Evolutionary conservation across 441 rosid species (phyloP), one percentile per base, ranked within the genome.

Genomic region (Raphanus hybrid): DNA sequence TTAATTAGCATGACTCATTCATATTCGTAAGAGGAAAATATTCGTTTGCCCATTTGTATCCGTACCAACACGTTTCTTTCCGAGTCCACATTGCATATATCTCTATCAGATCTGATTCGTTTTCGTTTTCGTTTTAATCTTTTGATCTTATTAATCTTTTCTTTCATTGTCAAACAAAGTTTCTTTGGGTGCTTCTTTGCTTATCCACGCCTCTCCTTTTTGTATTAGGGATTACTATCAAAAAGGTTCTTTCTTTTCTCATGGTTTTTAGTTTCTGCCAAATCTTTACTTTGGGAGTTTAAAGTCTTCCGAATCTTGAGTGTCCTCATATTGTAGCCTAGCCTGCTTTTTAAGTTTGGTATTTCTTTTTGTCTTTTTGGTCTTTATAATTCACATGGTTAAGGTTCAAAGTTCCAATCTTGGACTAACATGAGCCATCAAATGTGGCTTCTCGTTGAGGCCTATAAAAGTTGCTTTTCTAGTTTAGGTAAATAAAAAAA

Each of bases 21-120:
- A 73, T 76, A 75, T 86, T 86, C 83, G 79, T 80, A 80, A 82
- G 80, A 27, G 75, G 81, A 54, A 80, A 80, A 80, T 80, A 85
- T 81, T 83, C 83, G 75, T 62, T 65, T 58, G 73, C 62, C 35
- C 75, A 69, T 10, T 79, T 57, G 63, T 64, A 29, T 41, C 63
- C 82, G 71, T 61, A 74, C 80, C 71, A 43, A 69, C 85, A 83
- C 87, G 85, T 75, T 61, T 79, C 84, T 68, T 58, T 80, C 8
- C 27, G 59, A 78, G 16, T 64, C 41, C 77, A 52, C 18, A 69
- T 23, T 58, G 27, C 60, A 67, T 29, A 71, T 61, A 14, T 78
- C 78, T 50, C 23, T 54, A 62, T 62, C 65, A 57, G 5, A 68
- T 54, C 26, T 18, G 57, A 57, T 57, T 57, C 61, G 8, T 78